Base-by-base conservation (phyloP, 306 rosid species). In the Trifolium dubium region DNA sequence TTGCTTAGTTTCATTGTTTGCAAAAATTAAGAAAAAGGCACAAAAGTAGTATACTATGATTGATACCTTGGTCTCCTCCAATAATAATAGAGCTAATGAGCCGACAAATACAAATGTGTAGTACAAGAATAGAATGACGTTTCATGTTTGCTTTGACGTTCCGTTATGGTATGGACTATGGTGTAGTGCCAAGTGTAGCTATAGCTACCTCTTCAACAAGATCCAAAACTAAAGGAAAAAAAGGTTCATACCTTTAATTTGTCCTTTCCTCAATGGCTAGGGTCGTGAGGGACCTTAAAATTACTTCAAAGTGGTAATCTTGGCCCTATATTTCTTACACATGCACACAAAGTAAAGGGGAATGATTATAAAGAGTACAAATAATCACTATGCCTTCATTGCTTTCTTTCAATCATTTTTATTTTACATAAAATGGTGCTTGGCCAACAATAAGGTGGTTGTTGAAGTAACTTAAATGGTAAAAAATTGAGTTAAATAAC, bases 81-180 rank as follows among this genome's bases (percentile, higher is more conserved):
- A 79, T 55, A 83, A 83, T 49, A 83, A 80, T 77, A 69, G 40
- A 63, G 10, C 30, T 60, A 4, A 31, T 65, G 39, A 71, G 60
- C 73, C 71, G 76, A 76, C 74, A 76, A 64, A 62, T 71, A 12
- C 3, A 73, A 76, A 80, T 62, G 81, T 80, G 78, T 66, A 71
- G 64, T 61, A 56, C 55, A 77, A 76, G 69, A 63, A 51, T 64
- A 49, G 79, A 80, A 61, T 76, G 69, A 41, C 65, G 62, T 10
- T 74, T 62, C 12, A 60, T 79, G 82, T 67, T 87, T 87, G 91
- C 91, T 87, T 89, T 79, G 73, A 81, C 82, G 88, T 80, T 86
- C 89, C 89, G 91, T 85, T 83, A 77, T 75, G 61, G 81, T 66
- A 67, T 76, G 47, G 18, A 23, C 23, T 37, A 17, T 29, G 8